Evolutionary conservation across 73 alveolate species (phyloP), one percentile per base, ranked within the genome.

Genomic region (Effrenium voratum): DNA sequence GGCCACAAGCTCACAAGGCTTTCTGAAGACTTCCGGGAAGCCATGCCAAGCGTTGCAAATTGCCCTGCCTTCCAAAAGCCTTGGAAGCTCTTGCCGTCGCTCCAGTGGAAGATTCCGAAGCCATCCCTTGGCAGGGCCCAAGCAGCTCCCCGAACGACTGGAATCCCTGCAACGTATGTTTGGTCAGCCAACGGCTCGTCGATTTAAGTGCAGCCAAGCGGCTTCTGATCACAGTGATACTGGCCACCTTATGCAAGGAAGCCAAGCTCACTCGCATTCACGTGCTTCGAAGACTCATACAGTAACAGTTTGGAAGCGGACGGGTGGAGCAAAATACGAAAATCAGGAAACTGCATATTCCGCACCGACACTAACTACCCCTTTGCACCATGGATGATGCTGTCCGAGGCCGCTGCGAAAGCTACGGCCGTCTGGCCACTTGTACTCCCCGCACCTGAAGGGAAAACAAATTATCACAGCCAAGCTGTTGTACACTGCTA

Each of bases 31-130:
- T 22, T 22, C 72, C 72, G 28, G 28, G 28, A 22, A 57, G 16
- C 28, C 72, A 57, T 22, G 0, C 72, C 28, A 57, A 57, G n/a
- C 16, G 6, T 30, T 57, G n/a, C 1, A 0, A 57, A 22, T 30
- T 57, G 43, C 24, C 83, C 81, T 76, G 82, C 94, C 94, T 85
- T 22, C 94, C 94, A 85, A 28, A 36, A 85, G 94, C 94, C 94
- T 3, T 59, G 44, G 46, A 85, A 85, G 34, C 72, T 45, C 63
- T 68, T 85, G 43, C 76, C 41, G 68, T 85, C 94, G 94, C 82
- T 59, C 94, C 94, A 85, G 13, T 47, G 40, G 81, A 55, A 85
- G 47, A 85, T 68, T 28, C 94, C 94, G 68, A 85, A 85, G 19
- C 94, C 94, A 38, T 85, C 82, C 94, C 94, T 85, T 34, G 49